phyloP scores from a whole-genome alignment of 73 alveolate genomes.

The Diophrys appendiculata region DNA sequence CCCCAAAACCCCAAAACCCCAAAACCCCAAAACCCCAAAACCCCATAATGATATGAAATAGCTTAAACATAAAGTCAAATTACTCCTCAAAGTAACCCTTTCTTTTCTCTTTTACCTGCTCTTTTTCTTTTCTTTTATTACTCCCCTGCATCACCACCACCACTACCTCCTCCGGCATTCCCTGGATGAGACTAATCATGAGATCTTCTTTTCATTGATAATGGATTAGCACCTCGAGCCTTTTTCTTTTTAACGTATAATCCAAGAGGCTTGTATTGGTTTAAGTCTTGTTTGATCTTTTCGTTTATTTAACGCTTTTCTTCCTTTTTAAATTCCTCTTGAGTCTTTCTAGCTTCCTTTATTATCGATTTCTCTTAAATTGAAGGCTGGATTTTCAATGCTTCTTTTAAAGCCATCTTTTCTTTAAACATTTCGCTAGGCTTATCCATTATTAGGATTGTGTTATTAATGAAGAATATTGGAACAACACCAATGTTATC shows the following conservation, averaged over 20 bases:
- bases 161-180: too few species aligned
- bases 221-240: background rate
- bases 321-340: conserved; percentile 2
- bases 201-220: background rate
- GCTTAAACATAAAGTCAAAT: too few species aligned
- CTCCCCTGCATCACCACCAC: too few species aligned
- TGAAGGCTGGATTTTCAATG: conserved; percentile 76
- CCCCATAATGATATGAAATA: background rate
- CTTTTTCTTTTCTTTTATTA: too few species aligned
- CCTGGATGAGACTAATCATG: too few species aligned
- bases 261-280: background rate
- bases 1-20: conserved; percentile 20
- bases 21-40: conserved; percentile 24
- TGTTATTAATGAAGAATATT: conserved; percentile 71
- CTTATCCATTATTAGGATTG: conserved; percentile 76
- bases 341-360: conserved; percentile 66
- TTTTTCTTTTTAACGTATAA: background rate
- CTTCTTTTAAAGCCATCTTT: conserved; percentile 75
- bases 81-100: too few species aligned
- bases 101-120: too few species aligned
- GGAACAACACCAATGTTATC: conserved; percentile 76
- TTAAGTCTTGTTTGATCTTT: background rate
- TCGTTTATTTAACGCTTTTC: background rate
- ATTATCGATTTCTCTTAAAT: conserved; percentile 63
- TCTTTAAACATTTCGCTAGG: conserved; percentile 65